Conservation (phyloP, 495 filamentous ascomycete genomes). For the Penicillium verhagenii region DNA sequence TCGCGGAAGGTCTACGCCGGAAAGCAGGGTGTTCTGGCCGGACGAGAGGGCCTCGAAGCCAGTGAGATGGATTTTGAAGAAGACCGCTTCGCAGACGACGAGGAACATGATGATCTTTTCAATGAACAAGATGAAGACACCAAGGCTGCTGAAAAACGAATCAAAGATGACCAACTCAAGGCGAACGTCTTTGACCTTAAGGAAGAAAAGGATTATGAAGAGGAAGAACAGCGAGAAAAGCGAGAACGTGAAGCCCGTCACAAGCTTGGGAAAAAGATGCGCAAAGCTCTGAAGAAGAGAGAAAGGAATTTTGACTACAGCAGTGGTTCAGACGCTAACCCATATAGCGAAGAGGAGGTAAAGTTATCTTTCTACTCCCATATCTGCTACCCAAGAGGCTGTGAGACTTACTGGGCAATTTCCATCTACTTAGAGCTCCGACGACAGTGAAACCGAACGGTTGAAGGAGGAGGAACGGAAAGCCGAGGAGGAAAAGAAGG, state of each 20-base stretch:
- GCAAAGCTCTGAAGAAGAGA: constrained; percentile 75
- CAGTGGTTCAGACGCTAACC: constrained; percentile 69
- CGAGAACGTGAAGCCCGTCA: constrained; percentile 65
- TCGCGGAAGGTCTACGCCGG: constrained; percentile 46
- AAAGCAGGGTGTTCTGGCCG: constrained; percentile 33
- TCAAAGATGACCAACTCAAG: constrained; percentile 82
- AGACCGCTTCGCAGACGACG: constrained; percentile 80
- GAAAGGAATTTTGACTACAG: constrained; percentile 87
- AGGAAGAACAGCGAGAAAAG: constrained; percentile 69
- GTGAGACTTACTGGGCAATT: constrained; percentile 5
- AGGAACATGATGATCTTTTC: constrained; percentile 78
- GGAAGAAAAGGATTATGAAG: constrained; percentile 82
- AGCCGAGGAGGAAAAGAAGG: constrained; percentile 61
- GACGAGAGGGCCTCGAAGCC: constrained; percentile 52
- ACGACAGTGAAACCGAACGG: constrained; percentile 50
- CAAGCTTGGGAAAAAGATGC: constrained; percentile 68
- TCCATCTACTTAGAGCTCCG: constrained; percentile 38
- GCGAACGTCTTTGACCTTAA: constrained; percentile 85
- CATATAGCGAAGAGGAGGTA: constrained; percentile 63
- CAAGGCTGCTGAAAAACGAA: constrained; percentile 79
- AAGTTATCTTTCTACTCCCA: not conserved
- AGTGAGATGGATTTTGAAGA: constrained; percentile 63
- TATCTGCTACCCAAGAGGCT: not conserved
- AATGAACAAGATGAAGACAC: constrained; percentile 76
- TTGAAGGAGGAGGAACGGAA: constrained; percentile 61